These are phyloP conservation scores for Tetracladium setigerum DNA, from an alignment of 495 filamentous ascomycete genomes.

Conservation along the genomic window DNA sequence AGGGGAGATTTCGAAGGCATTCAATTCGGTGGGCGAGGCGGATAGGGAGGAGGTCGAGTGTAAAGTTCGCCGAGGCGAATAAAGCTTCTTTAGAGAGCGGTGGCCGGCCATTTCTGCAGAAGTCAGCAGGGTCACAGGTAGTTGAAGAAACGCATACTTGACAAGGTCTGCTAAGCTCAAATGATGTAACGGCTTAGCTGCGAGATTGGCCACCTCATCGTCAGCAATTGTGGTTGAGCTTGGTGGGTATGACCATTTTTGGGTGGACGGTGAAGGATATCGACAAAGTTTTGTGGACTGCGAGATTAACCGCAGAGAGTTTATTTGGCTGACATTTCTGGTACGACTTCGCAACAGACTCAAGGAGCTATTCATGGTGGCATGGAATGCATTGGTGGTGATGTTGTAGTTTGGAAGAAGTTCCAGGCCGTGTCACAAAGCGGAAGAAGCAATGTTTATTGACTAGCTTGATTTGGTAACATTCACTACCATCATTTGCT, in stretches of 20 bases:
- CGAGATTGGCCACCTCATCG: conserved; percentile 70
- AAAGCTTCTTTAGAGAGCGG: conserved; percentile 74
- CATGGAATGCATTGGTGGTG: conserved; percentile 4
- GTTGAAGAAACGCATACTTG: conserved; percentile 48
- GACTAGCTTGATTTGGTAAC: no score
- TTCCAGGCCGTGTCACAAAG: not conserved
- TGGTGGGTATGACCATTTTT: conserved; percentile 31
- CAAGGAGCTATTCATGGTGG: conserved; percentile 14
- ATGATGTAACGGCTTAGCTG: conserved; percentile 68
- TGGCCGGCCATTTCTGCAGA: conserved; percentile 73
- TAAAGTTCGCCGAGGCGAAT: conserved; percentile 87
- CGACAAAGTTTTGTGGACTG: not conserved
- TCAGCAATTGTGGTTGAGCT: conserved; percentile 35
- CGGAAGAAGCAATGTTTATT: no score
- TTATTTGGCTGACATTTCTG: not conserved
- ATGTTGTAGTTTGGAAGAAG: not conserved
- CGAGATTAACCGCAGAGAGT: not conserved
- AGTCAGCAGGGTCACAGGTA: not conserved
- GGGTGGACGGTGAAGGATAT: conserved; percentile 23
- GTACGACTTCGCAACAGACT: conserved; percentile 9
- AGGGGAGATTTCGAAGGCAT: conserved; percentile 85
- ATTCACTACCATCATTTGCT: no score
- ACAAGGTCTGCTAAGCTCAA: conserved; percentile 84
- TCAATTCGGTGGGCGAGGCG: conserved; percentile 93
- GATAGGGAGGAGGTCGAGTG: conserved; percentile 82